Conservation (phyloP, 352 stramenopile genomes). For the Pythium volutum region DNA sequence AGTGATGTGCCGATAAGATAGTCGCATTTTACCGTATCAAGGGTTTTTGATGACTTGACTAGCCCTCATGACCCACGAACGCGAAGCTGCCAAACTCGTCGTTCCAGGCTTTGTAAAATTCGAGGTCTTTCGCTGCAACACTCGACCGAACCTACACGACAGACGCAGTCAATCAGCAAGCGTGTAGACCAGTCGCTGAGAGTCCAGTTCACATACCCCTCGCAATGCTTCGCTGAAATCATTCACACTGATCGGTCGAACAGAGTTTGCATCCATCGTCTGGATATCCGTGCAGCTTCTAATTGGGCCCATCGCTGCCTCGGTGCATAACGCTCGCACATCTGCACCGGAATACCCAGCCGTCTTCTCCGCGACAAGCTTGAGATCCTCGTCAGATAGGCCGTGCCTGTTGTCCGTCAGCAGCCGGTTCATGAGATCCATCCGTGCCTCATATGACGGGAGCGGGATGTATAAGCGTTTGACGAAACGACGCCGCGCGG, state of each 20-base stretch:
- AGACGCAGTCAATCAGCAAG: not conserved
- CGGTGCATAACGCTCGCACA: constrained; percentile 95
- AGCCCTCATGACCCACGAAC: constrained; percentile 70
- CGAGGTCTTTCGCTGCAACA: constrained; percentile 93
- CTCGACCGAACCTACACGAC: constrained; percentile 90
- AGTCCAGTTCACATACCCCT: constrained; percentile 35
- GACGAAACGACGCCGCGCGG: constrained; percentile 94
- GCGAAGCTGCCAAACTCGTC: constrained; percentile 90
- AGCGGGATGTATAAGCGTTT: constrained; percentile 98
- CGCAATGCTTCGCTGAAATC: constrained; percentile 95
- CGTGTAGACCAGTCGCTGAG: no score
- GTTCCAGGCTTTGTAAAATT: constrained; percentile 93
- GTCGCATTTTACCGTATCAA: not conserved
- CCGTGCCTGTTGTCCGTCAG: constrained; percentile 92
- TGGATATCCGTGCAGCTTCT: constrained; percentile 75
- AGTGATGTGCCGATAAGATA: constrained; percentile 10
- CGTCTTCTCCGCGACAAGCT: constrained; percentile 82
- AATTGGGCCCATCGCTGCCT: constrained; percentile 98
- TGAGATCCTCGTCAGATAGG: constrained; percentile 85
- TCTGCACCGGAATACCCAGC: constrained; percentile 97
- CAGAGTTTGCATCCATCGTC: constrained; percentile 85
- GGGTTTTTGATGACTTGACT: not conserved
- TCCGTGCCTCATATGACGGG: constrained; percentile 82
- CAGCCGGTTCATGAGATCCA: constrained; percentile 89
- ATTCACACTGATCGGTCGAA: constrained; percentile 93